Evolutionary conservation across 2,329 filamentous ascomycete genomes (phyloP), one percentile per base, ranked within the genome.

Genomic region (Fusarium coffeatum): DNA sequence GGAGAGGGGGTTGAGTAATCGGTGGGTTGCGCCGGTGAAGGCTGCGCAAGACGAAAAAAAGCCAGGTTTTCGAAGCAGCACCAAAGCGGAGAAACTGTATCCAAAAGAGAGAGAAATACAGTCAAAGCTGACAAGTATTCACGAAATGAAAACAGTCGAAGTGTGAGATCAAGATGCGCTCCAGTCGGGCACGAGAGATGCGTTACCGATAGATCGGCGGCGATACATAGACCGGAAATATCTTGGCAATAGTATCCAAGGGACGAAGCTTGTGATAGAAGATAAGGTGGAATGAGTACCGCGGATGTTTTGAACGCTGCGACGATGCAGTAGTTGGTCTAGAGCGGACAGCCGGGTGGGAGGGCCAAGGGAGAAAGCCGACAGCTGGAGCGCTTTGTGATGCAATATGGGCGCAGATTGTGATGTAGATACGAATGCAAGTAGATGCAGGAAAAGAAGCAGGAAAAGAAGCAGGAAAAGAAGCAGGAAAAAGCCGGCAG

Each of bases 211-310:
- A 54, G 68, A 65, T 71, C 59, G 53, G 64, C 59, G 51, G 56
- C 51, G 64, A 50, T 55, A 60, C 45, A 71, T 69, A 46, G 49
- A 69, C 57, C 45, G 46, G 53, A 23, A 66, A 68, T 71, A 68
- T 71, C 48, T 37, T 65, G 59, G 46, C 45, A 69, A 65, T 57
- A 50, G 55, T 23, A 55, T 34, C 16, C n/a, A 56, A 28, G 54
- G 49, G 55, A 53, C 54, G 60, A 58, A 56, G 59, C 64, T 41
- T 71, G 61, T 55, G 67, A 67, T 62, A 58, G 27, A 40, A 28
- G 25, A 16, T 22, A 51, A 42, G 27, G 56, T 50, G 42, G 48
- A 45, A 47, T 28, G 18, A 49, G 27, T 25, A 32, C 43, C 40
- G 49, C 22, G 40, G 32, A 56, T 23, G 45, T 20, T 28, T 50